These are phyloP conservation scores for Stemphylium lycopersici DNA, from an alignment of 2,329 filamentous ascomycete genomes.

Conservation along the genomic window DNA sequence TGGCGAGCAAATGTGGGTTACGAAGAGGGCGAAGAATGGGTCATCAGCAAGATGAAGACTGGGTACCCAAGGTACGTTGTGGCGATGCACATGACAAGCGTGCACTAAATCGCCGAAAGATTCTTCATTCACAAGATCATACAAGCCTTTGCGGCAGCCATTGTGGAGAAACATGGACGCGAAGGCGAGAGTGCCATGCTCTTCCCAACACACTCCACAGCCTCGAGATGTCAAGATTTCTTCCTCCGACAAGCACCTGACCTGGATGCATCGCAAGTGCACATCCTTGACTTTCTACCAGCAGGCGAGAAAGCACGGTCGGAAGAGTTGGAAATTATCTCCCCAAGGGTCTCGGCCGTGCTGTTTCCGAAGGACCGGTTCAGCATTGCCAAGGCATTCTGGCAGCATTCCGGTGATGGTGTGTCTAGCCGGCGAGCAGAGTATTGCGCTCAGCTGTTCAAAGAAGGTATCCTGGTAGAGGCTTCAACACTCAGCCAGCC, in stretches of 20 bases:
- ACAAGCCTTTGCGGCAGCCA: slow-evolving; percentile 70
- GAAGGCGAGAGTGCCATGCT: slow-evolving; percentile 75
- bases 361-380: slow-evolving; percentile 72
- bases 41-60: slow-evolving; percentile 82
- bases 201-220: slow-evolving; percentile 75
- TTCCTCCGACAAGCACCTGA: slow-evolving; percentile 65
- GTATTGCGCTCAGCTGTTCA: slow-evolving; percentile 79
- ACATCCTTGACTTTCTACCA: slow-evolving; percentile 68
- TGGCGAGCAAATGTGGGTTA: slow-evolving; percentile 92
- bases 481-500: slow-evolving; percentile 46
- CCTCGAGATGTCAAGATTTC: slow-evolving; percentile 77
- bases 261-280: slow-evolving; percentile 57
- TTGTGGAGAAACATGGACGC: slow-evolving; percentile 68
- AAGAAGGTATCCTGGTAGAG: slow-evolving; percentile 69
- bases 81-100: neutral
- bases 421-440: slow-evolving; percentile 90
- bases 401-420: slow-evolving; percentile 95
- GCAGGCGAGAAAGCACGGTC: slow-evolving; percentile 61
- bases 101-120: slow-evolving; percentile 52
- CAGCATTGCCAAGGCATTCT: slow-evolving; percentile 85
- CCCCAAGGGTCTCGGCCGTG: slow-evolving; percentile 60
- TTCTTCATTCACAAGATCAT: slow-evolving; percentile 94
- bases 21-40: slow-evolving; percentile 88
- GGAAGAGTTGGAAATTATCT: slow-evolving; percentile 52
- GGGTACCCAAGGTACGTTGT: slow-evolving; percentile 79